phyloP scores from a whole-genome alignment of 805 yeast genomes.

The Wickerhamomyces subpelliculosus region DNA sequence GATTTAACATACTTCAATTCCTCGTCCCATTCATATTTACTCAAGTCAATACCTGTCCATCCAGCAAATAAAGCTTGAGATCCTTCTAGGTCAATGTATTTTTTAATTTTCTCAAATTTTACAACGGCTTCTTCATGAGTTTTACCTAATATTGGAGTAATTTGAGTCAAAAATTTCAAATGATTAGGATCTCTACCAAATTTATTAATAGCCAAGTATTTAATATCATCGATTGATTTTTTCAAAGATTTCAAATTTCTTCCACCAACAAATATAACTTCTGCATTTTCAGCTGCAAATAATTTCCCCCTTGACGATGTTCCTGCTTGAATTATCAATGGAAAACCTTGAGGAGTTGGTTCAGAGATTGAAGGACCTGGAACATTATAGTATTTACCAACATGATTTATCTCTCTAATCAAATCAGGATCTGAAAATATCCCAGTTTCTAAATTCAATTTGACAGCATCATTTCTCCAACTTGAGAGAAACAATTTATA shows the following conservation, averaged over 20 bases:
- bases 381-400: constrained; percentile 30
- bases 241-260: constrained; percentile 16
- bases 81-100: constrained; percentile 30
- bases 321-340: constrained; percentile 35
- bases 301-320: constrained; percentile 29
- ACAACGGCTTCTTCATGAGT: constrained; percentile 32
- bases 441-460: constrained; percentile 12
- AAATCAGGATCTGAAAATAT: constrained; percentile 27
- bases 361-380: constrained; percentile 32
- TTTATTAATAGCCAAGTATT: constrained; percentile 25
- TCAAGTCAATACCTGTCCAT: constrained; percentile 34
- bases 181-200: constrained; percentile 27
- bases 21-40: constrained; percentile 26
- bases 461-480: constrained; percentile 30
- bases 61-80: constrained; percentile 35
- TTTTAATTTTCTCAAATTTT: constrained; percentile 23
- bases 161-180: constrained; percentile 28
- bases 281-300: constrained; percentile 35
- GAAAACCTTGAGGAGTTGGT: constrained; percentile 34
- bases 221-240: constrained; percentile 22
- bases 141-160: constrained; percentile 27
- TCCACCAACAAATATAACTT: constrained; percentile 28
- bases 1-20: constrained; percentile 24
- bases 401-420: constrained; percentile 28
- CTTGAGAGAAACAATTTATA: constrained; percentile 29